These are phyloP conservation scores for Cordyceps farinosa DNA, from an alignment of 2,329 filamentous ascomycete species.

Conservation along the genomic window DNA sequence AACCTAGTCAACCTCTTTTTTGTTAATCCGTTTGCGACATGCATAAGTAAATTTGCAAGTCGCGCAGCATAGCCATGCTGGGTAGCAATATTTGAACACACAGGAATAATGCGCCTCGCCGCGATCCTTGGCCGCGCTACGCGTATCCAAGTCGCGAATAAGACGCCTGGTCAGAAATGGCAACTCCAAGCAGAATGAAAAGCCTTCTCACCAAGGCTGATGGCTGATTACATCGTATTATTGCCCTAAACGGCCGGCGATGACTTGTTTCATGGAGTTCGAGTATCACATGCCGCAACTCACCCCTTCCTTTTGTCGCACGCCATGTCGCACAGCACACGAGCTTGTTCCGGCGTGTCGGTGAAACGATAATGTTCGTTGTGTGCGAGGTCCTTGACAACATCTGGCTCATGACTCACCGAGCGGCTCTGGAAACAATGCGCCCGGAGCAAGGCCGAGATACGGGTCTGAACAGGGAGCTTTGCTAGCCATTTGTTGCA, in stretches of 20 bases:
- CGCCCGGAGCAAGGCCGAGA: constrained; percentile 5
- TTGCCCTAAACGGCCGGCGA: background rate
- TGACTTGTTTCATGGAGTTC: background rate
- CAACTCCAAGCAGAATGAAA: background rate
- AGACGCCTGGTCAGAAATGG: background rate
- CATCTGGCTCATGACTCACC: constrained; percentile 9
- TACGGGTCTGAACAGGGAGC: background rate
- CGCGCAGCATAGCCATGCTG: background rate
- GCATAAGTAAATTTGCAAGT: constrained; percentile 8
- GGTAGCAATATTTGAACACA: background rate
- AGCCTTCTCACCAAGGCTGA: background rate
- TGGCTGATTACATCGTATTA: background rate
- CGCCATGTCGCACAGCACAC: background rate
- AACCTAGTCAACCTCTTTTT: background rate
- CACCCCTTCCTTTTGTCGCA: background rate
- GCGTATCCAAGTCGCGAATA: background rate
- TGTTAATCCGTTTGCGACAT: constrained; percentile 1
- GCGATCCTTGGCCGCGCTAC: background rate
- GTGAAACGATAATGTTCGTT: background rate
- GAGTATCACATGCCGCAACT: background rate
- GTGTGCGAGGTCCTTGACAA: background rate
- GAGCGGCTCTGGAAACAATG: constrained; percentile 8
- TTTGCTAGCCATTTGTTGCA: constrained; percentile 6
- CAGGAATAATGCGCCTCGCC: background rate
- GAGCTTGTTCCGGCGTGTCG: background rate